Conservation (phyloP, 805 yeast genomes). For the Myxozyma kluyveri region DNA sequence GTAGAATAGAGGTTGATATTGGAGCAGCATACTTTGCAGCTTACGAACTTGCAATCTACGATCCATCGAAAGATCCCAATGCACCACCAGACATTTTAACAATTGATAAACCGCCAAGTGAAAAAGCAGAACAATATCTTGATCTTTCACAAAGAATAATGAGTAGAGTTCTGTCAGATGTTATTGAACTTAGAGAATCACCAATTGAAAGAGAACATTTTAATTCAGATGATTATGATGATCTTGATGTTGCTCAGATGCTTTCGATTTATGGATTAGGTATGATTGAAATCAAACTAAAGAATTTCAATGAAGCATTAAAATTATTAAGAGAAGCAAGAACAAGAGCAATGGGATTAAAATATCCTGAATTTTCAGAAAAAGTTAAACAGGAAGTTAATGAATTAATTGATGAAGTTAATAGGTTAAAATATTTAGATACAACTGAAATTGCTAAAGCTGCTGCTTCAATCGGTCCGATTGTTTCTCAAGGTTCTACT, state of each 20-base stretch:
- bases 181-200: constrained; percentile 18
- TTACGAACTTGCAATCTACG: constrained; percentile 7
- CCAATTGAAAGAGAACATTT: constrained; percentile 17
- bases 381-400: constrained; percentile 66
- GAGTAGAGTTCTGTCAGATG: constrained; percentile 13
- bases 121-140: constrained; percentile 51
- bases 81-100: no score
- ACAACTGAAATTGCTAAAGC: constrained; percentile 12
- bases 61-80: not conserved
- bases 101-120: constrained; percentile 54
- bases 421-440: constrained; percentile 10
- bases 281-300: constrained; percentile 63
- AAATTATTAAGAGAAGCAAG: constrained; percentile 65
- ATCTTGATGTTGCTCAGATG: constrained; percentile 64
- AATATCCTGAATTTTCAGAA: constrained; percentile 57
- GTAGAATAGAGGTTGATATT: constrained; percentile 17
- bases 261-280: constrained; percentile 84
- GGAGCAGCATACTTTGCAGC: constrained; percentile 21
- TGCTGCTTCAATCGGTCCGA: not conserved
- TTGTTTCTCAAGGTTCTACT: not conserved
- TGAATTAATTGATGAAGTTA: constrained; percentile 45
- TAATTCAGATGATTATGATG: constrained; percentile 27
- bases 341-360: constrained; percentile 63
- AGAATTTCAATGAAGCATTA: constrained; percentile 57
- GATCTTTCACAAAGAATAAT: constrained; percentile 8